phyloP scores from a whole-genome alignment of 495 filamentous ascomycete species.

The Friedmanniomyces endolithicus region DNA sequence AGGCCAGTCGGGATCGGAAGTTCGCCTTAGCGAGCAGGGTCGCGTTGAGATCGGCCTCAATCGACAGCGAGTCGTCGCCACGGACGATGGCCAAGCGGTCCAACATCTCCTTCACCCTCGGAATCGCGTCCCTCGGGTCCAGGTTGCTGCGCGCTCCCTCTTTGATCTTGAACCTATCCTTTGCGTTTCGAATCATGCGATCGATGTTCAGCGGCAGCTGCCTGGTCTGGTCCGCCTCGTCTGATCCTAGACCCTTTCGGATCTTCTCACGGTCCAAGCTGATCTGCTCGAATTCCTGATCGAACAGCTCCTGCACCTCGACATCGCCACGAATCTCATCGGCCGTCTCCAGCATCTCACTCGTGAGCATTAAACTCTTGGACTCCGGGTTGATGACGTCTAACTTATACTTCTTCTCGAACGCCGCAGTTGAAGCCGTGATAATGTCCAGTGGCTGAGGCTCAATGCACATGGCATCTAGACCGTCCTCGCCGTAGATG shows the following conservation, averaged over 20 bases:
- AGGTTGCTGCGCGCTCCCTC: conserved; percentile 74
- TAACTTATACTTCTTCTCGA: conserved; percentile 71
- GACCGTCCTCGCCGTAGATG: conserved; percentile 91
- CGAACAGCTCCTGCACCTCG: conserved; percentile 68
- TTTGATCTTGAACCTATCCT: conserved; percentile 80
- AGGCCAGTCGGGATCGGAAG: conserved; percentile 77
- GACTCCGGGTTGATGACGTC: conserved; percentile 71
- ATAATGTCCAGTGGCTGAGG: conserved; percentile 81
- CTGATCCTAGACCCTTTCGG: conserved; percentile 44
- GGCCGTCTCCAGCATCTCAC: conserved; percentile 72
- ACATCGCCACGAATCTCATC: conserved; percentile 78
- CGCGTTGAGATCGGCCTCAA: conserved; percentile 77
- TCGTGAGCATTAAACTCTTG: conserved; percentile 40
- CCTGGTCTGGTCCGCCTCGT: conserved; percentile 63
- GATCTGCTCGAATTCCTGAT: conserved; percentile 79
- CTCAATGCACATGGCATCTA: conserved; percentile 84
- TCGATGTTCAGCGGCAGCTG: conserved; percentile 85
- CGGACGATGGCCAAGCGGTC: conserved; percentile 70
- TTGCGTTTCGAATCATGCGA: conserved; percentile 80
- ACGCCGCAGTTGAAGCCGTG: conserved; percentile 54
- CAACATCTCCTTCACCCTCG: conserved; percentile 62
- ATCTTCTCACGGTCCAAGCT: conserved; percentile 60
- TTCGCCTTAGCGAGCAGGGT: conserved; percentile 85
- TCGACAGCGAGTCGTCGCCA: conserved; percentile 66
- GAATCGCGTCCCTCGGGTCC: conserved; percentile 78